Evolutionary conservation across 768 basidiomycete species (phyloP).

Genomic region (Mrakia blollopis): DNA sequence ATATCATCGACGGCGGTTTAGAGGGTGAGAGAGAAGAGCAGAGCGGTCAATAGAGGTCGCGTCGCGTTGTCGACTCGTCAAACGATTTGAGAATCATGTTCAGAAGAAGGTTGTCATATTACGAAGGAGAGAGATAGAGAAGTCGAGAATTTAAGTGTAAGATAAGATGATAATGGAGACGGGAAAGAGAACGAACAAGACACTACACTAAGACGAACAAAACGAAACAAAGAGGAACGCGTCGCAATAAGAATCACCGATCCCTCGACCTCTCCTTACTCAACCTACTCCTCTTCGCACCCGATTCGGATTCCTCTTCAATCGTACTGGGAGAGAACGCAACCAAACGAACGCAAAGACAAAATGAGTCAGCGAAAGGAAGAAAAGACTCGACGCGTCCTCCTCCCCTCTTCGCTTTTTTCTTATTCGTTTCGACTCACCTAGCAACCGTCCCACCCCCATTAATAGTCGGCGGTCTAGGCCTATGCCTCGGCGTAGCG

Average conservation of each 20-base stretch:
- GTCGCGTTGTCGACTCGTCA: no score
- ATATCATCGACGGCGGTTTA: no score
- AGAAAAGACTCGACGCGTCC: not conserved
- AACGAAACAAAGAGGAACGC: not conserved
- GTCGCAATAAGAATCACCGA: not conserved
- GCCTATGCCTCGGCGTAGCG: not conserved
- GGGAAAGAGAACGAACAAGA: not conserved
- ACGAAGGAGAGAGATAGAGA: no score
- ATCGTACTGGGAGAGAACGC: not conserved
- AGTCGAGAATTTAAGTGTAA: no score
- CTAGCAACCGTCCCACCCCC: conserved; percentile 5
- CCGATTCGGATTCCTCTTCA: conserved; percentile 6
- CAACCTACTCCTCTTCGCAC: not conserved
- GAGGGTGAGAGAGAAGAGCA: no score
- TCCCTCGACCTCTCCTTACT: conserved; percentile 13
- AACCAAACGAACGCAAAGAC: not conserved
- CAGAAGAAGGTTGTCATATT: no score
- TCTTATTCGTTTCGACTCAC: not conserved
- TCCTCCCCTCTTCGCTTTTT: not conserved
- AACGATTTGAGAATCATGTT: no score
- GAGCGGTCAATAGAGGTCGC: no score
- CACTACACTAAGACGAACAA: not conserved
- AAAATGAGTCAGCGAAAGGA: no score
- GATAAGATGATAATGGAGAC: no score
- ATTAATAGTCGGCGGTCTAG: not conserved